Base-by-base conservation (phyloP, 2,329 filamentous ascomycete genomes). In the Hyphodiscus sp. region DNA sequence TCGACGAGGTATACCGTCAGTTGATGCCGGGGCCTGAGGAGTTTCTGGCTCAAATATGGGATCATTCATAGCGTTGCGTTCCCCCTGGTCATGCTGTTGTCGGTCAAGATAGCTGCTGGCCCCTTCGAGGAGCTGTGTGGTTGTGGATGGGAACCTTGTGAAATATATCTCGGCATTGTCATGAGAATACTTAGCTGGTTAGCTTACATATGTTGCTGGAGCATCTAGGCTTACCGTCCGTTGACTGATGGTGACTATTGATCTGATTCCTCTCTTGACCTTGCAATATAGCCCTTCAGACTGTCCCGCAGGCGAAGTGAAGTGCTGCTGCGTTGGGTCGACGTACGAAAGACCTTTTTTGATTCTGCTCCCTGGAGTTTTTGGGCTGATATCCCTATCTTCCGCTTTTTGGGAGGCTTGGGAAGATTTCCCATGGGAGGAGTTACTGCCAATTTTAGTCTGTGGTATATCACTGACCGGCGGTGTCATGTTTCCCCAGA, bases 71-170 rank as follows among this genome's bases (percentile, higher is more conserved):
- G 20, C 20, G 33, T 38, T 13, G 7, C 29, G 33, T 10, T 38
- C 33, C 4, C 33, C 5, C 16, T 38, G 33, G 11, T 38, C 33
- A 6, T n/a, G 33, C 16, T 6, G 33, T 38, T 38, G 33, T 23
- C 41, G 49, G 44, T 62, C 55, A 15, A 65, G 54, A 41, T 61
- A 63, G 15, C 48, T 54, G 15, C 56, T 52, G 13, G 62, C 58
- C 2, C 57, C 63, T 50, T 66, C 58, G 5, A 64, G 62, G 11
- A 65, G 42, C 23, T 57, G 54, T 18, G 60, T 61, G n/a, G 61
- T 66, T 23, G 52, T 61, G 29, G 63, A 62, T 7, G 41, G 41
- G 33, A 30, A 20, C 16, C 26, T 41, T 56, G 50, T 16, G 47
- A 26, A 38, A 16, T 18, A 38, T 30, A 43, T 41, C 47, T 56